Evolutionary conservation across 1,284 basidiomycete species (phyloP), one percentile per base, ranked within the genome.

Genomic region (Boletus sp.): DNA sequence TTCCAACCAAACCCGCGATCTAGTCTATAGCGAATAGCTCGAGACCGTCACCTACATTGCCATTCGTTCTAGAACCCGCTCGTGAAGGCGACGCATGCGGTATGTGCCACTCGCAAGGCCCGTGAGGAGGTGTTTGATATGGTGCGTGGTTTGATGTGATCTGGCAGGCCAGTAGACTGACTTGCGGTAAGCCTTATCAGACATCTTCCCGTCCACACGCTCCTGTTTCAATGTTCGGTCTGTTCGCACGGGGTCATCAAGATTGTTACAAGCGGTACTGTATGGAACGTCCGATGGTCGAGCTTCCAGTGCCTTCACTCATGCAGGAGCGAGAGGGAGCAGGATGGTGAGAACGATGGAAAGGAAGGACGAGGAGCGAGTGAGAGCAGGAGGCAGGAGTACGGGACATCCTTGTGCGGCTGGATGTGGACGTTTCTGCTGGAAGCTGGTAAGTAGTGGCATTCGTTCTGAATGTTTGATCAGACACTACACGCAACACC

Each of bases 171-270:
- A 8, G 20, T 20, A 50, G 39, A 44, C 59, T 54, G 51, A 65
- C 20, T 24, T 57, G 39, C 16, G 42, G 41, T 39, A 39, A 39
- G n/a, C 53, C 50, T 5, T 51, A 7, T 57, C 6, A 91, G 89
- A 67, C 89, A 84, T 54, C 79, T 92, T 29, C 90, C 90, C 4
- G 88, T 91, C 20, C 81, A 81, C 37, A 76, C 81, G 0, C 74
- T 90, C 4, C 72, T 89, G 6, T 86, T 91, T 65, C 84, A 85
- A 53, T 92, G 90, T 69, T 78, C 86, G 1, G 73, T 88, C 7
- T 92, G 90, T 67, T 76, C 81, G 49, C 89, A 92, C 61, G 90
- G 89, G 0, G 90, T 0, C 89, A 92, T 64, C 84, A 87, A 63
- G 78, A 80, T 24, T 92, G 89, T 70, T 91, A 89, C 66, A 78